Evolutionary conservation across 805 yeast species (phyloP).

Genomic region (Cyberlindnera japonica): DNA sequence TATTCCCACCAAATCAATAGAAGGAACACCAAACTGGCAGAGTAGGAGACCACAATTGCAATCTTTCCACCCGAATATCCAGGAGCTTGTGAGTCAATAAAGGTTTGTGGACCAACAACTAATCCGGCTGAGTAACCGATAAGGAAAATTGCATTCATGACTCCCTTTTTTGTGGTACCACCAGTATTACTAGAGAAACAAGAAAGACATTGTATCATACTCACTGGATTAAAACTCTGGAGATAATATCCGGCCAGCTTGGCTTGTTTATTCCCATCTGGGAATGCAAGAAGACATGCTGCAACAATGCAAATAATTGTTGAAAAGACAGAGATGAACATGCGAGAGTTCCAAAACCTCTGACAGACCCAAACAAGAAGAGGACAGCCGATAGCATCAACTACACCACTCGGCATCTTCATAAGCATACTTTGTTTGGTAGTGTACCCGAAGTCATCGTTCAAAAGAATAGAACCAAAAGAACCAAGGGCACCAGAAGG

Average conservation of each 20-base stretch:
- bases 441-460: conserved; percentile 21
- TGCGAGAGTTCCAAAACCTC: conserved; percentile 17
- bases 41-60: conserved; percentile 45
- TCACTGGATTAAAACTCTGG: conserved; percentile 24
- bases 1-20: conserved; percentile 34
- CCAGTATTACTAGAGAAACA: conserved; percentile 48
- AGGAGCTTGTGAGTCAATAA: not conserved
- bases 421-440: conserved; percentile 22
- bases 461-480: conserved; percentile 2
- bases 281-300: conserved; percentile 29
- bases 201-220: conserved; percentile 26
- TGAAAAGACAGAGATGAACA: conserved; percentile 29
- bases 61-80: not conserved
- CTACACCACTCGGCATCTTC: conserved; percentile 26
- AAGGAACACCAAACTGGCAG: conserved; percentile 37
- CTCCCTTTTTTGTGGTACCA: conserved; percentile 66
- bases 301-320: conserved; percentile 27
- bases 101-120: conserved; percentile 7
- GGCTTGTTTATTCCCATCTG: conserved; percentile 8
- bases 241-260: conserved; percentile 8
- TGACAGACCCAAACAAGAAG: not conserved
- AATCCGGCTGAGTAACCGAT: conserved; percentile 64
- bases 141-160: conserved; percentile 51
- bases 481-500: conserved; percentile 1
- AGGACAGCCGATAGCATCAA: conserved; percentile 23